Base-by-base conservation (phyloP, 306 rosid species). In the Hippophae gyantsensis region DNA sequence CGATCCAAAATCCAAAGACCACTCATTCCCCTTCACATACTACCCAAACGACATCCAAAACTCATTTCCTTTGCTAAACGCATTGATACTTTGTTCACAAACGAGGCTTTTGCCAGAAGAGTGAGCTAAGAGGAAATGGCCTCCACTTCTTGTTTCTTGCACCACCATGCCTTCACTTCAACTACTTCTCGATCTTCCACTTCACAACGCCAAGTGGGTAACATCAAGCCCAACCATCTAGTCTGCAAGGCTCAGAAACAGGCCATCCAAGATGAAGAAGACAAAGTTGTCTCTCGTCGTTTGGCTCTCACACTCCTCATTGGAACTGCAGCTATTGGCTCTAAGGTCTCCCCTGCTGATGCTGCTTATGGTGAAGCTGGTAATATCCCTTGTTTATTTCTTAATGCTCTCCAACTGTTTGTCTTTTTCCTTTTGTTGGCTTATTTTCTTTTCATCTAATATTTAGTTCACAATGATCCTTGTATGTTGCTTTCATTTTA, bases 331-430 rank as follows among this genome's bases (percentile, higher is more conserved):
- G 94, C 97, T 69, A 68, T 87, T 60, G 89, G 79, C 81, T 75
- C 96, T 42, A 90, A 79, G 82, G 95, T 83, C 8, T 76, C 92
- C 27, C 96, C 97, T 48, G 92, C 97, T 26, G 96, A 87, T 72
- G 97, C 97, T 1, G 97, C 97, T 40, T 90, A 81, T 54, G 97
- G 97, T 3, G 96, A 90, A 80, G 83, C 97, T 42, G 96, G 97
- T 90, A 80, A 1, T 27, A 32, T 49, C 14, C 8, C 7, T 13
- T 47, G 10, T 47, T 47, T 13, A 3, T 47, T 47, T 9, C 50
- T 13, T 9, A 47, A 47, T 7, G 8, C 13, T 47, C 50, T 47
- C 11, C 13, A 8, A 8, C 3, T 47, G 13, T 47, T 13, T 3
- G 13, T 8, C 6, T 8, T 47, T 47, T 47, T 10, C 49, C 5